Base-by-base conservation (phyloP, 202 grass and related monocot genomes). In the Elaeis oleifera region DNA sequence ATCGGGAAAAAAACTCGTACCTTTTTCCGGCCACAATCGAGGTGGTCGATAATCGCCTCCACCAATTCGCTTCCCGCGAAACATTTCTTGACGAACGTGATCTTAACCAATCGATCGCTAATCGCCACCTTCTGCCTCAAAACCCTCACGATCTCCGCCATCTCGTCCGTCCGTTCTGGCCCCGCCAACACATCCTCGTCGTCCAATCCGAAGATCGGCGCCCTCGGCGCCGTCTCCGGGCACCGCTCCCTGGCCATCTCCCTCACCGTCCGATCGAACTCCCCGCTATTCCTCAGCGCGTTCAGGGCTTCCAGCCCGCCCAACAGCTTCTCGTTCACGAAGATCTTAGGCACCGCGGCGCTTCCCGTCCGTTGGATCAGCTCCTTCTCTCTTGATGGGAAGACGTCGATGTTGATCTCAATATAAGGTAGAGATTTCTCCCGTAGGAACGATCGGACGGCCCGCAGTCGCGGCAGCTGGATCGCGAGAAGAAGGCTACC, bases 321-420 rank as follows among this genome's bases (percentile, higher is more conserved):
- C 0, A 99, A 65, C 53, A 89, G 88, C 68, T 89, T 92, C 26
- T 99, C 94, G 71, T 99, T 99, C 4, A 99, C 67, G 76, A 99
- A 99, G 71, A 99, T 99, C 71, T 89, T 85, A 0, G 94, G 94
- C 23, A 92, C 85, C 27, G 79, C 78, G 16, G 50, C 54, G 17
- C 67, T 74, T 52, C 92, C 92, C 6, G 88, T 71, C 18, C 80
- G 76, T 56, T 84, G 68, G 1, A 80, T 39, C 7, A 99, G 78
- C 22, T 99, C 94, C 44, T 73, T 14, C 64, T 81, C 74, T 22
- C 85, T 81, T 58, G 89, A 88, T 64, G 94, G 94, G 76, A 99
- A 99, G 36, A 99, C 88, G 64, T 99, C 94, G 0, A 99, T 71
- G 78, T 99, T 99, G 81, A 99, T 84, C 72, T 99, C 94, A 11